Conservation (phyloP, 2,329 filamentous ascomycete genomes). For the Salinomyces thailandicus region DNA sequence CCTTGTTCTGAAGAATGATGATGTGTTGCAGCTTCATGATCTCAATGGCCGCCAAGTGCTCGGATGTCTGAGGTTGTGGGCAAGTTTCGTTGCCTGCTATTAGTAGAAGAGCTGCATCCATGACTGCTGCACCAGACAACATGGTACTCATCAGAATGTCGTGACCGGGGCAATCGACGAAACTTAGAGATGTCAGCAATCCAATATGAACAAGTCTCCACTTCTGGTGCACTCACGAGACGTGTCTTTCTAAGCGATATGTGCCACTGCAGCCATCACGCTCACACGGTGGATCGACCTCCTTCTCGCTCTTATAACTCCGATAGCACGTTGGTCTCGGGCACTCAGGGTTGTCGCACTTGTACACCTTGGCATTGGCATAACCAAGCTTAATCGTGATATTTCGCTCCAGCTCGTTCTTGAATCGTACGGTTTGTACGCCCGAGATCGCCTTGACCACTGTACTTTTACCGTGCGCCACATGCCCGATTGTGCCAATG, state of each 20-base stretch:
- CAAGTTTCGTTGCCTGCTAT: conserved; percentile 98
- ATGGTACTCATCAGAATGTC: conserved; percentile 99
- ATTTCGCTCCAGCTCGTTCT: conserved; percentile 98
- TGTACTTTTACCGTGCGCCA: conserved; percentile 97
- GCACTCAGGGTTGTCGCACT: conserved; percentile 87
- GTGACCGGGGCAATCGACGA: conserved; percentile 98
- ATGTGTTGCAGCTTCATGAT: conserved; percentile 99
- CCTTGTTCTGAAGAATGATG: conserved; percentile 99
- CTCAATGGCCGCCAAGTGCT: conserved; percentile 97
- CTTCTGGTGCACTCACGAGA: conserved; percentile 58
- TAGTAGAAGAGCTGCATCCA: conserved; percentile 92
- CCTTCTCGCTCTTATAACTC: conserved; percentile 98
- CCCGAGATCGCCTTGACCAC: conserved; percentile 99
- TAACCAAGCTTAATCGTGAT: conserved; percentile 99
- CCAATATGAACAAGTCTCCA: background rate
- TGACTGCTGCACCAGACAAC: conserved; percentile 98
- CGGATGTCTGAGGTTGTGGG: conserved; percentile 95
- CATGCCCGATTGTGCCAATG: conserved; percentile 95
- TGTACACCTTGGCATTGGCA: conserved; percentile 98
- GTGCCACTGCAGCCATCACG: conserved; percentile 79
- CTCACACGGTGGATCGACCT: conserved; percentile 93
- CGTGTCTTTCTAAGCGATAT: conserved; percentile 81
- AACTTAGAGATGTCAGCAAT: conserved; percentile 36
- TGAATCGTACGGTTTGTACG: conserved; percentile 97
- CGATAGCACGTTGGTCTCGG: conserved; percentile 90